Conservation (phyloP, 2,329 filamentous ascomycete genomes). For the Ceratocystis albifundus region DNA sequence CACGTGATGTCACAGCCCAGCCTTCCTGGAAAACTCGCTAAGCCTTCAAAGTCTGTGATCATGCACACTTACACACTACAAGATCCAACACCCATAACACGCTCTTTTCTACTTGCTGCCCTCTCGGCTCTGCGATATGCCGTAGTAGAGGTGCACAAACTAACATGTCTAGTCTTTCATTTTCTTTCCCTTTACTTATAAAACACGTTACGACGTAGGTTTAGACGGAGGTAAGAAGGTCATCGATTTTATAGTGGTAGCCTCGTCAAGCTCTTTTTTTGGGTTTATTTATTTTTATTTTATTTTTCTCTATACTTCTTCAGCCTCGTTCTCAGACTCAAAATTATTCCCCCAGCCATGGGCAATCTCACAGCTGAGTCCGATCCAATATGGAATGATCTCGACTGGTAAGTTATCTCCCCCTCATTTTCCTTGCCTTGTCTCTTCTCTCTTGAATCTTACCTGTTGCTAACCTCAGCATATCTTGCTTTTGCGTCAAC, state of each 20-base stretch:
- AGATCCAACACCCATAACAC: neutral
- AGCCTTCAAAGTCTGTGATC: no score
- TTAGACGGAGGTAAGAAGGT: neutral
- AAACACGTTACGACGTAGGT: no score
- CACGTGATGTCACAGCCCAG: no score
- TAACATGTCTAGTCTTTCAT: neutral
- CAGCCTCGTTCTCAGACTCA: neutral
- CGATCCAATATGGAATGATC: slow-evolving; percentile 61
- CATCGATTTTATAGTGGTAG: neutral
- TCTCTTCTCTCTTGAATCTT: slow-evolving; percentile 21
- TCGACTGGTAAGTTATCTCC: slow-evolving; percentile 49
- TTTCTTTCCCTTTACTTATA: neutral
- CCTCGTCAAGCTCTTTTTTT: neutral
- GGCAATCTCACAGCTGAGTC: slow-evolving; percentile 26
- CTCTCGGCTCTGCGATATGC: neutral
- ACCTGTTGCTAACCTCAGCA: slow-evolving; percentile 30
- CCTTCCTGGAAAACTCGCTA: no score
- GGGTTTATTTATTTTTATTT: neutral
- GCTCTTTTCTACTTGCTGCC: neutral
- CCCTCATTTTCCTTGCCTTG: slow-evolving; percentile 29
- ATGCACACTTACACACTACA: no score
- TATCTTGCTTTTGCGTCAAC: slow-evolving; percentile 18
- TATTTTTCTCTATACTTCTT: neutral
- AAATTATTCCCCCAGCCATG: neutral
- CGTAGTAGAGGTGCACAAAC: neutral